Conservation (phyloP, 371 early-diverging fungal species). For the Circinella minor region DNA sequence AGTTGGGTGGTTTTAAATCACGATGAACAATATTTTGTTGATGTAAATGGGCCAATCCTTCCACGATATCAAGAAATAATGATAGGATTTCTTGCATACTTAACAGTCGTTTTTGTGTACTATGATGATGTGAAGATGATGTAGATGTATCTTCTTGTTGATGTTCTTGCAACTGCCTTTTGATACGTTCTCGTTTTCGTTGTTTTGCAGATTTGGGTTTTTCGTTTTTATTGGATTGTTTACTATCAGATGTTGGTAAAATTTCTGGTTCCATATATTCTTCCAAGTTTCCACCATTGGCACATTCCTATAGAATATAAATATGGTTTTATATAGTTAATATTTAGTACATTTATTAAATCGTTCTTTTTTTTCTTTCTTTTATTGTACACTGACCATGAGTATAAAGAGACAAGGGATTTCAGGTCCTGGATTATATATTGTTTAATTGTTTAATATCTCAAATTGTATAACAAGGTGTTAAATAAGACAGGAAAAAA, state of each 20-base stretch:
- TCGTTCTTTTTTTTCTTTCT: not conserved
- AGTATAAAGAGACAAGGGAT: slow-evolving; percentile 95
- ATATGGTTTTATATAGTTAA: too few relatives aligned
- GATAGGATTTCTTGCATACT: slow-evolving; percentile 77
- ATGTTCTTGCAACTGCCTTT: slow-evolving; percentile 28
- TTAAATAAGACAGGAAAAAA: too few relatives aligned
- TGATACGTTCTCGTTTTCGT: slow-evolving; percentile 43
- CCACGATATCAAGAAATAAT: slow-evolving; percentile 87
- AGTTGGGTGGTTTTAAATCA: slow-evolving; percentile 91
- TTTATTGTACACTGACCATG: slow-evolving; percentile 59
- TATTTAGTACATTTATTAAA: too few relatives aligned
- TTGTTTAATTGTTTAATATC: too few relatives aligned
- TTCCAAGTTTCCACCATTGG: slow-evolving; percentile 96
- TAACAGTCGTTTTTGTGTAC: slow-evolving; percentile 49
- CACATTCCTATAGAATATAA: slow-evolving; percentile 66
- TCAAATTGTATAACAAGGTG: too few relatives aligned
- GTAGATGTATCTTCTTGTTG: slow-evolving; percentile 9
- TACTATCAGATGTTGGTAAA: not conserved
- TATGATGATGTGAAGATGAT: not conserved
- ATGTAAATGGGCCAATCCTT: slow-evolving; percentile 89
- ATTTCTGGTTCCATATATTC: slow-evolving; percentile 73
- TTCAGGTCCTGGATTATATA: slow-evolving; percentile 59
- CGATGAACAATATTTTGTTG: slow-evolving; percentile 82
- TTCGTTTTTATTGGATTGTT: slow-evolving; percentile 11
- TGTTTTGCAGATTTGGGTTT: slow-evolving; percentile 29